Evolutionary conservation across 768 basidiomycete genomes (phyloP), one percentile per base, ranked within the genome.

Genomic region (Phaeotremella skinneri): DNA sequence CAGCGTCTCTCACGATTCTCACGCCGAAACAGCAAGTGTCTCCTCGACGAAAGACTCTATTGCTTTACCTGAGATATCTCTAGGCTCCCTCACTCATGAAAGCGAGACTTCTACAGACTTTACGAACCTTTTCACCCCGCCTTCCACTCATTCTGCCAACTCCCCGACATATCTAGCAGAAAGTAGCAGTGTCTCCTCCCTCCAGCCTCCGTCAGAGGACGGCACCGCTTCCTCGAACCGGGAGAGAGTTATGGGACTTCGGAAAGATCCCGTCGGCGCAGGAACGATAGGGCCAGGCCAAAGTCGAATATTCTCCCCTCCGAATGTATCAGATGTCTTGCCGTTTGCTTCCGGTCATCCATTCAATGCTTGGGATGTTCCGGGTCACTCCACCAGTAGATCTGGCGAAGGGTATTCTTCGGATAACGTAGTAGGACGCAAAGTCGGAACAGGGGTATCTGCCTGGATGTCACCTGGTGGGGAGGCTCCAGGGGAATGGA

Each of bases 161-260:
- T 55, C 26, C 26, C 21, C 53, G 20, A 21, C 25, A 45, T 17
- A 7, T 17, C 7, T 17, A 7, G 34, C 34, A 7, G 34, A 37
- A 7, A 7, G 17, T 17, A 37, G 34, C 34, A 37, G 34, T 37
- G 17, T 17, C 34, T 37, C 34, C 9, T 45, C 43, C 6, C 23
- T 9, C 20, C 11, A 20, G 23, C 13, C 43, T 13, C 11, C 13
- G 13, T 45, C 43, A 9, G 43, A 45, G 21, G 13, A 11, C 43
- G 6, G 13, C 11, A 45, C 43, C 13, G 23, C 43, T 6, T 45
- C 48, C 27, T 67, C 66, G 17, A 49, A 56, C 48, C 58, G 66
- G 1, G 66, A 67, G 20, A 29, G 66, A n/a, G 66, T 63, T 5
- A 59, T 67, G 61, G 62, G 66, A 0, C 20, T 66, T 0, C 27